Evolutionary conservation across 2,329 filamentous ascomycete genomes (phyloP).

Genomic region (Verticillium alfalfae): DNA sequence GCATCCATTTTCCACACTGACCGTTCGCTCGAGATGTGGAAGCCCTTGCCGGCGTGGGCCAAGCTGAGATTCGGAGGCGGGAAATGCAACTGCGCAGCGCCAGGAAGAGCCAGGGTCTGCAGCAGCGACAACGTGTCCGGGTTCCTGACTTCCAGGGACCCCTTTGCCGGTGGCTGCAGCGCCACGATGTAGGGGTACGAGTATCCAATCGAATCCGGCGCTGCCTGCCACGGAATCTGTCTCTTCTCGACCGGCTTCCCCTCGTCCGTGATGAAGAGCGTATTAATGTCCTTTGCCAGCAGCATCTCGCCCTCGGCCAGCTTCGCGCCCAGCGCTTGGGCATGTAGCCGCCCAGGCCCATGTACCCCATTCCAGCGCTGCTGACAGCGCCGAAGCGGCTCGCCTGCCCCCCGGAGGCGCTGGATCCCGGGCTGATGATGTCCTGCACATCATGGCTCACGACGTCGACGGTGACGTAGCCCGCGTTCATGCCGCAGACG

Average conservation of each 20-base stretch:
- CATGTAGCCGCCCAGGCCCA: slow-evolving; percentile 87
- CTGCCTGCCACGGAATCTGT: slow-evolving; percentile 86
- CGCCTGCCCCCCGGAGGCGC: slow-evolving; percentile 55
- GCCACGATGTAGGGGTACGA: slow-evolving; percentile 94
- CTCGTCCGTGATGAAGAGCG: slow-evolving; percentile 79
- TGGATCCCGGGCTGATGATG: slow-evolving; percentile 70
- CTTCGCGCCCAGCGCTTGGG: slow-evolving; percentile 80
- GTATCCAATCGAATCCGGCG: slow-evolving; percentile 88
- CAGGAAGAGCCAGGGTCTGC: slow-evolving; percentile 77
- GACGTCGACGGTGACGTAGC: slow-evolving; percentile 85
- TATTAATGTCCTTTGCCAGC: slow-evolving; percentile 97
- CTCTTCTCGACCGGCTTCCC: slow-evolving; percentile 77
- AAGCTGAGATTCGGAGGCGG: slow-evolving; percentile 88
- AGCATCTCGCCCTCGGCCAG: slow-evolving; percentile 79
- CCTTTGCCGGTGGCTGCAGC: slow-evolving; percentile 76
- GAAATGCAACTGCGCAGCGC: slow-evolving; percentile 81
- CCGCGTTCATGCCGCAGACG: slow-evolving; percentile 84
- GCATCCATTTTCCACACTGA: slow-evolving; percentile 95
- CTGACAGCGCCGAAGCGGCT: slow-evolving; percentile 78
- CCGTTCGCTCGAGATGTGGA: slow-evolving; percentile 86
- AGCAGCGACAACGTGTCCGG: slow-evolving; percentile 86
- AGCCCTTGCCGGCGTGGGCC: slow-evolving; percentile 94
- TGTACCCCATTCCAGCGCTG: slow-evolving; percentile 89
- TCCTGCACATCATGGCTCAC: slow-evolving; percentile 68
- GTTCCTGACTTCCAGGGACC: slow-evolving; percentile 83